These are phyloP conservation scores for Pleurozium schreberi DNA, from an alignment of 225 moss, liverwort and hornwort genomes.

Conservation along the genomic window DNA sequence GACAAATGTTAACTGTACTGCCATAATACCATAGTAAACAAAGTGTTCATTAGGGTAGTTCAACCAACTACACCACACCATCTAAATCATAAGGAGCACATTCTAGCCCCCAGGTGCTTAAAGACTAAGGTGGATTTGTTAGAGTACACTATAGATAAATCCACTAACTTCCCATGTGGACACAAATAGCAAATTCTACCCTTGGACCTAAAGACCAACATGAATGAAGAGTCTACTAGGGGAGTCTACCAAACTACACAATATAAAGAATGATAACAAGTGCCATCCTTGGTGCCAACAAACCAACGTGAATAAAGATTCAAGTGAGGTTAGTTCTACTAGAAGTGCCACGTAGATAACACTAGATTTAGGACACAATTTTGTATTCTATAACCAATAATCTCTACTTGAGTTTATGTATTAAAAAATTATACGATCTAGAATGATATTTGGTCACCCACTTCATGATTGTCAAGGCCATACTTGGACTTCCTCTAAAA, in stretches of 20 bases:
- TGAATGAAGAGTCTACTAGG: background rate
- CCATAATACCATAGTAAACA: background rate
- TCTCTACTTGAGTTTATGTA: background rate
- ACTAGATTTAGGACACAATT: background rate
- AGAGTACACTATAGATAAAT: background rate
- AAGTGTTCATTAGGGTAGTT: background rate
- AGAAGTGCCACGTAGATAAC: accelerated
- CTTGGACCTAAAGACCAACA: background rate
- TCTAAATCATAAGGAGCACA: background rate
- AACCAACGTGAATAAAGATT: background rate
- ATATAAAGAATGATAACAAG: no score
- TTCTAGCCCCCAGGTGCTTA: background rate
- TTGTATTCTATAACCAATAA: background rate
- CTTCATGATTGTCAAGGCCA: background rate
- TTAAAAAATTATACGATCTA: background rate
- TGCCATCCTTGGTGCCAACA: no score
- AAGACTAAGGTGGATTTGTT: background rate
- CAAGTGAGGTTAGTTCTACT: background rate
- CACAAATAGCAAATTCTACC: background rate
- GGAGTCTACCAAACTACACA: no score
- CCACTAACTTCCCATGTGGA: background rate
- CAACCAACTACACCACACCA: background rate
- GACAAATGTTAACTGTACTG: background rate
- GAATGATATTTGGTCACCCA: background rate
- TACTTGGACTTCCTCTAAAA: background rate